Evolutionary conservation across 1,284 basidiomycete genomes (phyloP).

Genomic region (Marasmius sp.): DNA sequence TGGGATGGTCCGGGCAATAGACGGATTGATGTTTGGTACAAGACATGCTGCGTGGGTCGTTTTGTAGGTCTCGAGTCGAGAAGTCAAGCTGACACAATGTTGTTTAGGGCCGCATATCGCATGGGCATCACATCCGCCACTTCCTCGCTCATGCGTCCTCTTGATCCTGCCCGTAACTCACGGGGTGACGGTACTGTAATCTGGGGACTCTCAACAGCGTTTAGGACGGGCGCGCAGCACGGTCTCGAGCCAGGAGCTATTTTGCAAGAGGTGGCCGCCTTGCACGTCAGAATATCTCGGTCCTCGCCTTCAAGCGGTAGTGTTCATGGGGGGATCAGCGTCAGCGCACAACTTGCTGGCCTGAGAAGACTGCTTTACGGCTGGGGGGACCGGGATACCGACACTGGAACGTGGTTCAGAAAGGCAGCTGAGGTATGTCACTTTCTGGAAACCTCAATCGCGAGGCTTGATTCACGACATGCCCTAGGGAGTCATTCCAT

Average conservation of each 20-base stretch:
- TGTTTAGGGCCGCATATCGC: slow-evolving; percentile 57
- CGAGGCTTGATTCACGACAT: not conserved
- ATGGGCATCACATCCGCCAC: slow-evolving; percentile 62
- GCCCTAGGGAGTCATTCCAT: slow-evolving; percentile 49
- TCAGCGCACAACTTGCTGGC: slow-evolving; percentile 73
- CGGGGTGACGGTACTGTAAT: slow-evolving; percentile 39
- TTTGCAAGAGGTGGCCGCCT: slow-evolving; percentile 64
- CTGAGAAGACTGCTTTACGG: slow-evolving; percentile 58
- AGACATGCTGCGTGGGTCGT: slow-evolving; percentile 63
- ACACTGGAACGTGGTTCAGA: slow-evolving; percentile 54
- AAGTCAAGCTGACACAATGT: slow-evolving; percentile 11
- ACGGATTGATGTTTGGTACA: slow-evolving; percentile 71
- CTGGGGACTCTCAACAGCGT: slow-evolving; percentile 65
- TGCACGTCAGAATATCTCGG: slow-evolving; percentile 63
- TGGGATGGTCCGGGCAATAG: slow-evolving; percentile 60
- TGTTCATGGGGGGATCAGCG: slow-evolving; percentile 36
- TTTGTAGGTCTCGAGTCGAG: slow-evolving; percentile 21
- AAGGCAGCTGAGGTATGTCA: slow-evolving; percentile 56
- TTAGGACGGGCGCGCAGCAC: slow-evolving; percentile 61
- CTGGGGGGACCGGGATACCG: slow-evolving; percentile 45
- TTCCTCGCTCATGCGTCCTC: slow-evolving; percentile 49
- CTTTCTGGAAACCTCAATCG: not conserved
- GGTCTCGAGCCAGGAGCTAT: slow-evolving; percentile 70
- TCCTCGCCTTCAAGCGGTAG: slow-evolving; percentile 1
- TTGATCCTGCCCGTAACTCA: slow-evolving; percentile 19